Evolutionary conservation across 495 filamentous ascomycete species (phyloP), one percentile per base, ranked within the genome.

Genomic region (Cercophora sp.): DNA sequence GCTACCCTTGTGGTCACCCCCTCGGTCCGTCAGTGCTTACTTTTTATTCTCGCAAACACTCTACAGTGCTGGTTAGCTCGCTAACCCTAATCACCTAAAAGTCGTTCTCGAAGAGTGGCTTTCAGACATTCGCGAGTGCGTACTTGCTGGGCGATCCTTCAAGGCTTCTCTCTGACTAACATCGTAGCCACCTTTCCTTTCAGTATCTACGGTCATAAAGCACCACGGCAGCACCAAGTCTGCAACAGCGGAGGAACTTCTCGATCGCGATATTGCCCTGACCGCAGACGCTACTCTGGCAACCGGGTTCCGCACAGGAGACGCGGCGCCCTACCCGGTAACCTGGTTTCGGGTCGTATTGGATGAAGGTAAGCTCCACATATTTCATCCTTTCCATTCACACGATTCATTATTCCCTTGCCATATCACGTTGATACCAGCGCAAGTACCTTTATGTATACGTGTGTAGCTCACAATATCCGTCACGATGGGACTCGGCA

Each of bases 401-500:
- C n/a, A n/a, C n/a, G n/a, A n/a, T n/a, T n/a, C n/a, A n/a, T n/a
- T n/a, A n/a, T n/a, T n/a, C n/a, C n/a, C n/a, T n/a, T n/a, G n/a
- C n/a, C n/a, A n/a, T n/a, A n/a, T n/a, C n/a, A n/a, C n/a, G n/a
- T n/a, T n/a, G n/a, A n/a, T n/a, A n/a, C n/a, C n/a, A n/a, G n/a
- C n/a, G 29, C 29, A 32, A 32, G 29, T 6, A 13, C 29, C 29
- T 6, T 6, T 32, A 13, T 13, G 6, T 6, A 22, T 1, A 22
- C 4, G n/a, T 8, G 15, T 5, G 8, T 22, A 44, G 40, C 40
- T 10, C 40, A 25, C 20, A 8, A 44, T 44, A 44, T 44, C 40
- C 40, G 40, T 22, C 40, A 44, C 20, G 40, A 44, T 8, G 16
- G 15, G 15, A 44, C 40, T 25, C 40, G 40, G 40, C 40, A 44